Conservation (phyloP, 1,284 basidiomycete species). For the Fomitopsis schrenkii region DNA sequence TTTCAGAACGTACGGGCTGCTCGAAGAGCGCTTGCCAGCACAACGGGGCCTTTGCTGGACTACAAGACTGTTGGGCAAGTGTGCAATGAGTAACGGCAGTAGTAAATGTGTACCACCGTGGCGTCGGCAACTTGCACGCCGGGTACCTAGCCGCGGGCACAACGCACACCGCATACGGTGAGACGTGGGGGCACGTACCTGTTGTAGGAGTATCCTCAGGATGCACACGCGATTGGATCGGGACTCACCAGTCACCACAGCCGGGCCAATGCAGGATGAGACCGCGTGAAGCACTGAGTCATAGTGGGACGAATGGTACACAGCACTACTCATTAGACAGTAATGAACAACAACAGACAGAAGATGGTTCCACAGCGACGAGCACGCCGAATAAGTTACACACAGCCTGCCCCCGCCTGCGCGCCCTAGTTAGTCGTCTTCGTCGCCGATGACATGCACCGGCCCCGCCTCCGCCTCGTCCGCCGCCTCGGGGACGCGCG, state of each 20-base stretch:
- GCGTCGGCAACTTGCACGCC: too few species aligned
- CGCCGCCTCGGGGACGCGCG: slow-evolving; percentile 27
- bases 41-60: too few species aligned
- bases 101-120: too few species aligned
- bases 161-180: too few species aligned
- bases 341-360: not conserved
- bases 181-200: too few species aligned
- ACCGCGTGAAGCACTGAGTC: not conserved
- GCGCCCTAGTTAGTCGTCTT: slow-evolving; percentile 14
- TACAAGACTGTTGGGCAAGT: too few species aligned
- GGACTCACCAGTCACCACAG: not conserved
- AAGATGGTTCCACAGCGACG: not conserved
- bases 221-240: too few species aligned
- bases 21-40: too few species aligned
- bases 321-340: not conserved
- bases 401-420: not conserved
- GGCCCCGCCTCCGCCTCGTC: slow-evolving; percentile 17
- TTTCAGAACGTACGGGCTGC: too few species aligned
- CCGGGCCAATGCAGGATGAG: not conserved
- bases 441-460: slow-evolving; percentile 31
- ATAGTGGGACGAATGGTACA: not conserved
- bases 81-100: too few species aligned
- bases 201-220: too few species aligned
- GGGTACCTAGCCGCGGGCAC: too few species aligned
- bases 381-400: slow-evolving; percentile 1